Evolutionary conservation across 2,329 filamentous ascomycete genomes (phyloP).

Genomic region (Aspergillus tanneri): DNA sequence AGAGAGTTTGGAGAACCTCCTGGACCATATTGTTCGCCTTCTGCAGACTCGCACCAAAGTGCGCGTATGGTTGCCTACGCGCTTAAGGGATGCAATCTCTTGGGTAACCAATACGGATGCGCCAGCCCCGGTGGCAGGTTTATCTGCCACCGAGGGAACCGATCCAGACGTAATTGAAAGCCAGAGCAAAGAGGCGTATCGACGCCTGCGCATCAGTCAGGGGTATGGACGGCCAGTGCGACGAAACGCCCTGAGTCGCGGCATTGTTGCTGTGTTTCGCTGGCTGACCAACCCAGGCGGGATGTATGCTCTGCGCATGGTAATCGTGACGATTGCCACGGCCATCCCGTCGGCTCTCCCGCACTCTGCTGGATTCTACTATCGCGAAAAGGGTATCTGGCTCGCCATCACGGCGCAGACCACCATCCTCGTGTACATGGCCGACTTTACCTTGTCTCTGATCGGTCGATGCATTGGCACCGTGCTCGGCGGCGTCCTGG

Average conservation of each 20-base stretch:
- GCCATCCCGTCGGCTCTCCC: constrained; percentile 47
- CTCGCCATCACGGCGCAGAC: constrained; percentile 54
- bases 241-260: constrained; percentile 26
- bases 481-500: constrained; percentile 49
- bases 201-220: constrained; percentile 39
- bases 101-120: constrained; percentile 38
- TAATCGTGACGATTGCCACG: constrained; percentile 48
- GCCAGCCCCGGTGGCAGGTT: constrained; percentile 21
- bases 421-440: constrained; percentile 50
- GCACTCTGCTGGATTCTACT: constrained; percentile 50
- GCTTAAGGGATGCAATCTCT: constrained; percentile 39
- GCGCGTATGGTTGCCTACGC: constrained; percentile 46
- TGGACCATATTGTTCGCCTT: constrained; percentile 40
- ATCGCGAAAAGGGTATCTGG: constrained; percentile 55
- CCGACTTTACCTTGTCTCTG: constrained; percentile 52
- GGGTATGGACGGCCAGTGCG: constrained; percentile 22
- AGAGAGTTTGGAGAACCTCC: constrained; percentile 19
- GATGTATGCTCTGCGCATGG: constrained; percentile 51
- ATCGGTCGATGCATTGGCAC: constrained; percentile 46
- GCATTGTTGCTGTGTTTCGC: constrained; percentile 30
- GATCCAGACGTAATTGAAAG: constrained; percentile 31
- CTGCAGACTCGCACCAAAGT: constrained; percentile 36
- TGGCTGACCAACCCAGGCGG: constrained; percentile 47
- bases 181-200: constrained; percentile 36
- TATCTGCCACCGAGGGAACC: constrained; percentile 8